phyloP scores from a whole-genome alignment of 2,329 filamentous ascomycete species.

The Colletotrichum nymphaeae region DNA sequence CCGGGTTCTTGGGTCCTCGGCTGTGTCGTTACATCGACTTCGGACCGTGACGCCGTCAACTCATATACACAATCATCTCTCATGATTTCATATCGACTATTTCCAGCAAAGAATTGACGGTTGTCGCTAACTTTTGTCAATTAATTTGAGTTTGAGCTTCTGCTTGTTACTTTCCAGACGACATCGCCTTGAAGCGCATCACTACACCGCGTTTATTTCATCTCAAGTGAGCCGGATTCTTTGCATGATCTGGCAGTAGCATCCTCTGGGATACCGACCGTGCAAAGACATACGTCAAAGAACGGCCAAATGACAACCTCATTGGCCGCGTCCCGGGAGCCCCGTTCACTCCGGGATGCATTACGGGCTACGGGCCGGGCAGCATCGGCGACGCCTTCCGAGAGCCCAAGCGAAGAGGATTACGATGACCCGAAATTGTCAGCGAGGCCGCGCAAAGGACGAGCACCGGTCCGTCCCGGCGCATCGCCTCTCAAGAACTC shows the following conservation, averaged over 20 bases:
- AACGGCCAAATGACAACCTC: background rate
- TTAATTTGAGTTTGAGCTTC: background rate
- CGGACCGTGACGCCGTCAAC: background rate
- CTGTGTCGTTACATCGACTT: background rate
- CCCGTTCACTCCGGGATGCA: slow-evolving; percentile 39
- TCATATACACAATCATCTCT: background rate
- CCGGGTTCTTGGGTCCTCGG: background rate
- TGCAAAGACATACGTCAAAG: background rate
- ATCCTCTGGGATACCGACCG: background rate
- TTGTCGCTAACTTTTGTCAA: background rate
- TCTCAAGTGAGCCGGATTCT: slow-evolving; percentile 12
- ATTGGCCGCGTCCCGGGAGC: background rate
- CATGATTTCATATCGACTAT: background rate
- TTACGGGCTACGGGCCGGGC: slow-evolving; percentile 23
- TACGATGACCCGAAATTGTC: slow-evolving; percentile 48
- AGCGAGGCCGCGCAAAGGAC: background rate
- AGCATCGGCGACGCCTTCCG: slow-evolving; percentile 42
- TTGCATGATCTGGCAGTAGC: background rate
- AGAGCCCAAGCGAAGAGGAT: slow-evolving; percentile 58
- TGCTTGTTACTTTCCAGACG: background rate
- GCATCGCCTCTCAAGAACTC: background rate
- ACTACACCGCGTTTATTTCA: background rate
- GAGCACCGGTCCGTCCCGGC: background rate
- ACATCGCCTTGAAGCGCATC: background rate
- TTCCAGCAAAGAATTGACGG: background rate